A percentile compares a stretch with the other conserved stretches of the same genome.
Evolutionary conservation across 352 stramenopile genomes (phyloP).

Genomic region (Pelagophyceae sp.): DNA sequence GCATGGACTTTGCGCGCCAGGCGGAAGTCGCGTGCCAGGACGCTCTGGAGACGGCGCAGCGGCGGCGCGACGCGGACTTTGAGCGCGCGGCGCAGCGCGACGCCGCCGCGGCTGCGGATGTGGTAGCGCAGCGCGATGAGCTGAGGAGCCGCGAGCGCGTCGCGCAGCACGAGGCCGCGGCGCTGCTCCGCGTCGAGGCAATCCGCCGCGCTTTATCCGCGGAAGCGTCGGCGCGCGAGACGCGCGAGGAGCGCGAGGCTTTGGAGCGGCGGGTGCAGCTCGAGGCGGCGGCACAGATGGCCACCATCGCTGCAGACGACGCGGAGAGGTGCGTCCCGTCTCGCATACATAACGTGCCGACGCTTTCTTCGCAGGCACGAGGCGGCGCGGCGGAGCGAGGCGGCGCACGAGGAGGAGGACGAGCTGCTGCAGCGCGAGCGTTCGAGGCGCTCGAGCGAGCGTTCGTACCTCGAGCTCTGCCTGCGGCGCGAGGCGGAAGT

Average conservation of each 20-base stretch:
- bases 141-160: background rate
- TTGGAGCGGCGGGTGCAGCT: background rate
- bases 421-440: background rate
- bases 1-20: background rate
- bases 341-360: too few species aligned
- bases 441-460: background rate
- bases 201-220: background rate
- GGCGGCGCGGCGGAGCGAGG: background rate
- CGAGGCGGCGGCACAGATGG: background rate
- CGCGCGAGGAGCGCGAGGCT: background rate
- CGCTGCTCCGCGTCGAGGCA: background rate
- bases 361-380: too few species aligned
- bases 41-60: background rate
- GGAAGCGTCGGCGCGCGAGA: background rate
- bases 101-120: background rate
- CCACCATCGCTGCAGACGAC: background rate
- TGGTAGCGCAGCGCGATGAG: background rate
- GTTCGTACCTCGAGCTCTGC: background rate
- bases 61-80: background rate
- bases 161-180: background rate
- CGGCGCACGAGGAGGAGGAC: background rate
- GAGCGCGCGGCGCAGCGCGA: background rate
- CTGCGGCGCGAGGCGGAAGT: background rate
- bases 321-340: too few species aligned
- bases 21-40: background rate